Base-by-base conservation (phyloP, 306 rosid species). In the Cicer yamashitae region DNA sequence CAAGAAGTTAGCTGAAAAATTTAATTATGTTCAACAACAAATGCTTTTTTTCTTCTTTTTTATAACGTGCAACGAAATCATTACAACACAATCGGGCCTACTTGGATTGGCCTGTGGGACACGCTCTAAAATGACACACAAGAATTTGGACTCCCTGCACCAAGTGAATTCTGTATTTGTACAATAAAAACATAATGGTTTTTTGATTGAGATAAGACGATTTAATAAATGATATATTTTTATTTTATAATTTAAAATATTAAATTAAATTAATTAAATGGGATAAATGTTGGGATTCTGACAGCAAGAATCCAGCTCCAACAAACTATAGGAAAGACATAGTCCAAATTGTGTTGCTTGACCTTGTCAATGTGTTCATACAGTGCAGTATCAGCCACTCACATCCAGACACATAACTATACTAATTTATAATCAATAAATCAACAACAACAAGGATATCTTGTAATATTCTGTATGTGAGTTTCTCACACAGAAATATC, bases 281-380 rank as follows among this genome's bases (percentile, higher is more conserved):
- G n/a, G n/a, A n/a, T 20, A 20, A 20, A 20, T 20, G 22, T 20
- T 1, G 30, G 30, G 3, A 22, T 22, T 2, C 30, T 30, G 6
- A 30, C 37, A 30, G 5, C 37, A 30, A 3, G 5, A 30, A 30
- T 30, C 37, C 37, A 30, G 37, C 5, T 30, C 37, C 37, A 57
- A 38, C 70, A 1, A 56, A 10, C 15, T 17, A 70, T 7, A 5
- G 6, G 51, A 69, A 74, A 51, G 82, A 75, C 20, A n/a, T 0
- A 47, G 84, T 85, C 88, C 70, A 85, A 71, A 53, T 69, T 75
- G 67, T 58, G 67, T 2, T 46, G 17, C 43, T 46, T 47, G 82
- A 89, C 88, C 73, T 58, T 38, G 84, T 87, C 89, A 79, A 74
- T 47, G 65, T 20, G 77, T 64, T 53, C 70, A 79, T 50, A 74